phyloP scores from a whole-genome alignment of 176 grass and related monocot genomes.

The Eremochloa ophiuroides region DNA sequence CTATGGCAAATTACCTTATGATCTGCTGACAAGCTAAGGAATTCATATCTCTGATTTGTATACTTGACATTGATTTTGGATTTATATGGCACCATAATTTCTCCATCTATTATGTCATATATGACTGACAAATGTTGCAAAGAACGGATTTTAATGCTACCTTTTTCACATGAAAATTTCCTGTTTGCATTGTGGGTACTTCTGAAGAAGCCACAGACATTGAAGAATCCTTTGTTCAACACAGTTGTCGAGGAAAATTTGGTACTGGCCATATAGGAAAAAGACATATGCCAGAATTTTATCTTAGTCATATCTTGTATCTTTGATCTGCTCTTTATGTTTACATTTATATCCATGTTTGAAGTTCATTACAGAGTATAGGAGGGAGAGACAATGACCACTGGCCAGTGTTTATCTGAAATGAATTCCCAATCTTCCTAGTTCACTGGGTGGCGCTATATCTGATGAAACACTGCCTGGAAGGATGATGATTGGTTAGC shows the following conservation, averaged over 20 bases:
- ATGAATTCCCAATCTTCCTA: conserved; percentile 3
- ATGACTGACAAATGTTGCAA: not conserved
- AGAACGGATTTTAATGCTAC: not conserved
- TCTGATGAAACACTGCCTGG: conserved; percentile 10
- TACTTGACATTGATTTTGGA: conserved; percentile 18
- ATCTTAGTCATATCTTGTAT: not conserved
- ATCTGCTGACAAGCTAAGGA: conserved; percentile 6
- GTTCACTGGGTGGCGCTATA: not conserved
- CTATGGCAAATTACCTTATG: not conserved
- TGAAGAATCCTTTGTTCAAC: not conserved
- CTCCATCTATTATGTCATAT: not conserved
- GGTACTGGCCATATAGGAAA: conserved; percentile 6
- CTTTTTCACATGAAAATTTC: conserved; percentile 12
- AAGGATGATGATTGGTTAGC: conserved; percentile 18
- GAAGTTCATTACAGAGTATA: conserved; percentile 11
- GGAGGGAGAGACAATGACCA: not conserved
- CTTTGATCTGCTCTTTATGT: conserved; percentile 16
- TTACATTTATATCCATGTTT: not conserved
- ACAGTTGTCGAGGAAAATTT: conserved; percentile 3
- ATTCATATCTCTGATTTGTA: not conserved
- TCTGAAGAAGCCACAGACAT: conserved; percentile 10
- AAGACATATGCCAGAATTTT: conserved; percentile 4
- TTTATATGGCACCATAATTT: not conserved
- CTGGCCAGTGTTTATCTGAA: not conserved
- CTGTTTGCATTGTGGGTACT: conserved; percentile 12